Evolutionary conservation across 2,329 filamentous ascomycete species (phyloP).

Genomic region (Aspergillaceae sp.): DNA sequence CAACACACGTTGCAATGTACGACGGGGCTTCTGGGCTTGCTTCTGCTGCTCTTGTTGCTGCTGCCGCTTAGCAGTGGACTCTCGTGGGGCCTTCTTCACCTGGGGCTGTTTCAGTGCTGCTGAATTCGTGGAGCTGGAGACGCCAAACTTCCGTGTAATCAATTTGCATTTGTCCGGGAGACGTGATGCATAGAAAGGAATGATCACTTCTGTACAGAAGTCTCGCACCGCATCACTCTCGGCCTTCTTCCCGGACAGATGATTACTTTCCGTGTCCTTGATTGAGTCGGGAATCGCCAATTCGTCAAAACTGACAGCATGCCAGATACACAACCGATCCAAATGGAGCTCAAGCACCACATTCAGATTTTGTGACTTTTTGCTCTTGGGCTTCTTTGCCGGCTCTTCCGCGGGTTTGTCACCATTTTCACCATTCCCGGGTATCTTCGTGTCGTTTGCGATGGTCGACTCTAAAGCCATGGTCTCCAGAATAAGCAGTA

Average conservation of each 20-base stretch:
- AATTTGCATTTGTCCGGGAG: constrained; percentile 40
- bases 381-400: constrained; percentile 21
- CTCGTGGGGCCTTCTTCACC: constrained; percentile 20
- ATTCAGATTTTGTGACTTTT: constrained; percentile 36
- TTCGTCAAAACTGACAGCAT: constrained; percentile 38
- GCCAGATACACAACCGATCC: constrained; percentile 45
- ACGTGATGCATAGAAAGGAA: constrained; percentile 42
- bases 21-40: constrained; percentile 21
- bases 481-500: constrained; percentile 42
- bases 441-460: constrained; percentile 11
- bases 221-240: constrained; percentile 40
- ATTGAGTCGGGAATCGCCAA: constrained; percentile 18
- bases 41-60: neutral
- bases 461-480: constrained; percentile 33
- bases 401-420: constrained; percentile 9
- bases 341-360: constrained; percentile 40
- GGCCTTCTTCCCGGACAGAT: constrained; percentile 25
- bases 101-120: constrained; percentile 19
- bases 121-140: constrained; percentile 25
- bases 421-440: constrained; percentile 8
- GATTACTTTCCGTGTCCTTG: constrained; percentile 20
- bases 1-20: constrained; percentile 38
- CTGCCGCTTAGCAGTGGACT: constrained; percentile 18
- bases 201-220: constrained; percentile 43
- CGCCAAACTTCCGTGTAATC: constrained; percentile 41